These are phyloP conservation scores for Corymbia citriodora DNA, from an alignment of 441 rosid species.

Conservation along the genomic window DNA sequence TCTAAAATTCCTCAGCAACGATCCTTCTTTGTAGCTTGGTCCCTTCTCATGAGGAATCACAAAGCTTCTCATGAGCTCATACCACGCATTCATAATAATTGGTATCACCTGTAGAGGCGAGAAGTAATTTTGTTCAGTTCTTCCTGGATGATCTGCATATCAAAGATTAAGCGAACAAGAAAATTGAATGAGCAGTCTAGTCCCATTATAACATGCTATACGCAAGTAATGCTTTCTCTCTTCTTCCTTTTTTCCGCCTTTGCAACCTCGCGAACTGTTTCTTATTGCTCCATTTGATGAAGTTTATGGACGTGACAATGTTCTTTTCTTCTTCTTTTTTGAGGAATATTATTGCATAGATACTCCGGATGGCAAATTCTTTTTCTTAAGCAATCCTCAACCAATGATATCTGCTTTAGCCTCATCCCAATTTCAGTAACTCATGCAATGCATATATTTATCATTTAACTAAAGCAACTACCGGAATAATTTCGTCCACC, in stretches of 20 bases:
- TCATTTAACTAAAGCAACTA: not conserved
- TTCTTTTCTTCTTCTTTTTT: no score
- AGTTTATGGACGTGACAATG: no score
- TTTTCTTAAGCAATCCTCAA: not conserved
- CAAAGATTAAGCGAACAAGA: not conserved
- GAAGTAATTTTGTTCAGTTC: slow-evolving; percentile 51
- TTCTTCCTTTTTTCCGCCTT: no score
- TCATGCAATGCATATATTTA: not conserved
- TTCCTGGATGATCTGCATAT: slow-evolving; percentile 34
- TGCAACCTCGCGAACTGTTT: not conserved
- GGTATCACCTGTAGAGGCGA: slow-evolving; percentile 13
- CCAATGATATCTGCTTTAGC: not conserved
- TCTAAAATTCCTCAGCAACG: slow-evolving; percentile 33
- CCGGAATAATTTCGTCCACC: not conserved
- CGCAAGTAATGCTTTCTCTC: no score
- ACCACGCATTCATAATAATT: slow-evolving; percentile 23
- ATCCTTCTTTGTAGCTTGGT: slow-evolving; percentile 42
- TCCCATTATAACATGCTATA: no score
- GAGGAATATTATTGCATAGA: no score
- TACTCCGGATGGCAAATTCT: not conserved
- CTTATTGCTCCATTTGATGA: no score
- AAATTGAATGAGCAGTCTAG: not conserved
- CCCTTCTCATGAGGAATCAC: slow-evolving; percentile 30
- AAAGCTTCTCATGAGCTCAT: slow-evolving; percentile 59
- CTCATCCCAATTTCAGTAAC: slow-evolving; percentile 19